Evolutionary conservation across 2,329 filamentous ascomycete genomes (phyloP), one percentile per base, ranked within the genome.

Genomic region (Cercospora zeae-maydis): DNA sequence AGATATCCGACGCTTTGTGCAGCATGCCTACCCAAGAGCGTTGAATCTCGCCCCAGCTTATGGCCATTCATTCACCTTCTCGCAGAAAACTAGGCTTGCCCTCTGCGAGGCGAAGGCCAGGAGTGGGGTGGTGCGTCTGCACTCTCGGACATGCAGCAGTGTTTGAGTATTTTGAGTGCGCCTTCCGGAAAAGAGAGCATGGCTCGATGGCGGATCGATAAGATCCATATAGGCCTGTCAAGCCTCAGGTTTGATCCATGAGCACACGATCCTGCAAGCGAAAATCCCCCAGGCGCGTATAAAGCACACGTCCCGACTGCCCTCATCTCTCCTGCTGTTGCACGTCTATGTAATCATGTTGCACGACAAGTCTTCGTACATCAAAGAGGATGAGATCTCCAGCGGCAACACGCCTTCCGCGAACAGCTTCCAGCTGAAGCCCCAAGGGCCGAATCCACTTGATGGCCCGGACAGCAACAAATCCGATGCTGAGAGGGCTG

Each of bases 381-480:
- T 54, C 24, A 36, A 58, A 49, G 59, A 58, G 39, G 47, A 58
- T 16, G 27, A 47, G n/a, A 49, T 58, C 11, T 58, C 55, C 27
- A 58, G 33, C 30, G 27, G 24, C 55, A 58, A 37, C 37, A 53
- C 33, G 56, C 61, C 37, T 8, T 52, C 51, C 30, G 51, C 49
- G 14, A 37, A 63, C 14, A 63, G 60, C 47, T 45, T 65, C 21
- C 51, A 56, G 30, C 37, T 49, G 21, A 61, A 14, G 33, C 33
- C 13, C 21, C 45, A 3, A 51, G 49, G 36, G 33, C 42, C 16
- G 39, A 59, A 36, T 4, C 33, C 49, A 31, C 55, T 63, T 14
- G 24, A 57, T 21, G 64, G 64, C 9, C 64, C 64, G 9, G 62
- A 66, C 58, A 55, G 52, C 11, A 59, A 55, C 2, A 64, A 62